phyloP scores from a whole-genome alignment of 2,329 filamentous ascomycete species.

The Albophoma yamanashiensis region DNA sequence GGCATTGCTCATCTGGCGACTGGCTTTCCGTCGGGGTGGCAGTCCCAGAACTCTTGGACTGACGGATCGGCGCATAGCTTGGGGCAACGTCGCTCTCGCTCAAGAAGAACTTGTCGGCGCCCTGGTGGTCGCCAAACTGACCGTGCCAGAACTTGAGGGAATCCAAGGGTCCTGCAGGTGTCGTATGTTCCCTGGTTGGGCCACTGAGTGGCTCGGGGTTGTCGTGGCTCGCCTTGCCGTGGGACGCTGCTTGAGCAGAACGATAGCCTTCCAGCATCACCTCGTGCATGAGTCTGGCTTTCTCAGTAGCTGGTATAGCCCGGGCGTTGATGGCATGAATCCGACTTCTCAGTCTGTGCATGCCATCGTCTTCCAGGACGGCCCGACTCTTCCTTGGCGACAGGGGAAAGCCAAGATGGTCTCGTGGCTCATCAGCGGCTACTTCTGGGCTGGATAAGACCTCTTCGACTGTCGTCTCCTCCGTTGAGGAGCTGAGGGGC shows the following conservation, averaged over 20 bases:
- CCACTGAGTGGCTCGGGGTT: constrained; percentile 10
- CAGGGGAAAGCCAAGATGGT: constrained; percentile 22
- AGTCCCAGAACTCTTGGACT: constrained; percentile 32
- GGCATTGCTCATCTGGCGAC: constrained; percentile 19
- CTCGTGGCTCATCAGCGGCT: constrained; percentile 13
- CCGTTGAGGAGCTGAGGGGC: constrained; percentile 21
- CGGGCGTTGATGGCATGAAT: constrained; percentile 59
- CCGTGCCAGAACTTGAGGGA: constrained; percentile 50
- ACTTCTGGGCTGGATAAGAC: constrained; percentile 8
- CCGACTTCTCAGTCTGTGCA: constrained; percentile 52
- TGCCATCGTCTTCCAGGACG: constrained; percentile 71
- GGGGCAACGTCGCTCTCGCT: constrained; percentile 52
- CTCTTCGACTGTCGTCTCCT: constrained; percentile 22
- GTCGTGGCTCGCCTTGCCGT: constrained; percentile 5
- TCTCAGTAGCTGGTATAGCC: constrained; percentile 48
- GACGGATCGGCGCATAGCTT: constrained; percentile 52
- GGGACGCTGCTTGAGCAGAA: constrained; percentile 14
- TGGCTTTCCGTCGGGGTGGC: constrained; percentile 19
- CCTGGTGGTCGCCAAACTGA: constrained; percentile 26
- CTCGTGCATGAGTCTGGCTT: constrained; percentile 61
- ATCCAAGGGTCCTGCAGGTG: constrained; percentile 35
- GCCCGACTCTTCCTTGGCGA: constrained; percentile 18
- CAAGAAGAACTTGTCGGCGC: constrained; percentile 34
- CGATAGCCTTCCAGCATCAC: constrained; percentile 59
- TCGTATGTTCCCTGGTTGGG: constrained; percentile 26